A percentile compares a stretch with the other conserved stretches of the same genome.
Evolutionary conservation across 805 yeast species (phyloP).

Genomic region (Jamesozyma hellenica): DNA sequence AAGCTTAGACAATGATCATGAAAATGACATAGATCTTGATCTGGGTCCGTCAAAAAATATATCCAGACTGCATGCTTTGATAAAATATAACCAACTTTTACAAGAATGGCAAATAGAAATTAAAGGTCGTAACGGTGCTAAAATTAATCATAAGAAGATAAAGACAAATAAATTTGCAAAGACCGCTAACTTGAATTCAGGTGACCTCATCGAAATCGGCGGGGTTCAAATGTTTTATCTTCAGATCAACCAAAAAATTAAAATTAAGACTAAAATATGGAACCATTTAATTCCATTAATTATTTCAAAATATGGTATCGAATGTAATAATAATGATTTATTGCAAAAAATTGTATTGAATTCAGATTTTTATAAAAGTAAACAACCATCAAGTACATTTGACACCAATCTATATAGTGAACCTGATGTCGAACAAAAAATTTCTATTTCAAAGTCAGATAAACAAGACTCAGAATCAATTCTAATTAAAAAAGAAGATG

Average conservation of each 20-base stretch:
- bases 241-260: constrained; percentile 76
- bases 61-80: constrained; percentile 81
- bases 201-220: constrained; percentile 85
- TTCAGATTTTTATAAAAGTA: constrained; percentile 2
- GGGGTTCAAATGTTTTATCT: constrained; percentile 99
- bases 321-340: constrained; percentile 13
- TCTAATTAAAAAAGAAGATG: no score
- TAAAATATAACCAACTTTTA: constrained; percentile 59
- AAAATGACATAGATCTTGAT: constrained; percentile 46
- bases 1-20: not conserved
- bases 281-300: constrained; percentile 28
- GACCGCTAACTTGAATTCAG: constrained; percentile 57
- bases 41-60: constrained; percentile 95
- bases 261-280: constrained; percentile 36
- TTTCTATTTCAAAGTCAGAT: no score
- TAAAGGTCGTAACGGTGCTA: constrained; percentile 85
- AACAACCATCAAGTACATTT: no score
- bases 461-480: no score
- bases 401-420: no score
- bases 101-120: constrained; percentile 80
- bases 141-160: constrained; percentile 56
- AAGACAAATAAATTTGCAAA: constrained; percentile 35
- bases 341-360: constrained; percentile 7
- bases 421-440: no score
- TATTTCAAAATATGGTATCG: constrained; percentile 16